Percentiles rank a stretch among this genome's conserved stretches.
phyloP scores from a whole-genome alignment of 345 rosid genomes.

The Cardamine occulta region DNA sequence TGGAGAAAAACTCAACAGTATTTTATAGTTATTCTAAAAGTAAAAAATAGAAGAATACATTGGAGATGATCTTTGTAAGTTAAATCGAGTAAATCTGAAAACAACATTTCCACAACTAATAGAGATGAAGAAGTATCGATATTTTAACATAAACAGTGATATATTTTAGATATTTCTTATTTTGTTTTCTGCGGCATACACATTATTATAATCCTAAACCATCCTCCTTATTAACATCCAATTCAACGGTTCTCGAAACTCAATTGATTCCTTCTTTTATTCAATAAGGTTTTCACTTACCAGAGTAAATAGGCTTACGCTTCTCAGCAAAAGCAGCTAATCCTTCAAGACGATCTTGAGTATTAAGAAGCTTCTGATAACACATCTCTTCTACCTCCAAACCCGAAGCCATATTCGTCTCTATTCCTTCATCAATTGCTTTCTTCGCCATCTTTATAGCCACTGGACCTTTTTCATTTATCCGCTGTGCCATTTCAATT shows the following conservation, averaged over 20 bases:
- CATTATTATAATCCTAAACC: slow-evolving; percentile 12
- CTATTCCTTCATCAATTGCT: slow-evolving; percentile 74
- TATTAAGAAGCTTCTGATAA: slow-evolving; percentile 60
- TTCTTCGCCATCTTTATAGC: slow-evolving; percentile 83
- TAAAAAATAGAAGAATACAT: too few species aligned
- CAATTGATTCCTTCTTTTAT: background rate
- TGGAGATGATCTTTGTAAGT: too few species aligned
- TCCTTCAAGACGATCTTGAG: slow-evolving; percentile 85
- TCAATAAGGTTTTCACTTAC: slow-evolving; percentile 38
- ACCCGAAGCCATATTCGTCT: slow-evolving; percentile 59
- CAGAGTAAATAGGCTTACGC: slow-evolving; percentile 72
- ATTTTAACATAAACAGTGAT: background rate
- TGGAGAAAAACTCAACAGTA: too few species aligned
- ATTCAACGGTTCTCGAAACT: slow-evolving; percentile 9
- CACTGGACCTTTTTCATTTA: slow-evolving; percentile 84
- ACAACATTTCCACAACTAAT: too few species aligned
- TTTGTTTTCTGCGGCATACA: background rate
- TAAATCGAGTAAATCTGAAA: too few species aligned
- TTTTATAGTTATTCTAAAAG: too few species aligned
- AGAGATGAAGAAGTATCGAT: background rate
- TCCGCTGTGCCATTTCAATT: slow-evolving; percentile 77
- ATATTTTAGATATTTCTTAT: background rate
- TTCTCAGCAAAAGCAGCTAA: slow-evolving; percentile 90
- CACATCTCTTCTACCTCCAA: slow-evolving; percentile 81
- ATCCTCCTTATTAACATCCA: slow-evolving; percentile 16